phyloP scores from a whole-genome alignment of 169 alveolate genomes.

The Cryptosporidium xiaoi region DNA sequence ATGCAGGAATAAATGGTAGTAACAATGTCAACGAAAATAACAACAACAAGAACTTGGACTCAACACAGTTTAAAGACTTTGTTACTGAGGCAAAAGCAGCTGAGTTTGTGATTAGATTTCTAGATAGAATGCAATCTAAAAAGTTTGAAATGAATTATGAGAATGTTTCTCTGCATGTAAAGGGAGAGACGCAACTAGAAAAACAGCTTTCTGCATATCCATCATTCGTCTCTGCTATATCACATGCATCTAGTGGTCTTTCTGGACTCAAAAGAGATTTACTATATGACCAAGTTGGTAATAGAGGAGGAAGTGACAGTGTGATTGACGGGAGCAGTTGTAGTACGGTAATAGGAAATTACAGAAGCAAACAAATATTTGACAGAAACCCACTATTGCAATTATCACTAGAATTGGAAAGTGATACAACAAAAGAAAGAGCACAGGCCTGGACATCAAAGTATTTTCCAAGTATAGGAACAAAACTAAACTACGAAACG shows the following conservation, averaged over 20 bases:
- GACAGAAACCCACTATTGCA: slow-evolving; percentile 66
- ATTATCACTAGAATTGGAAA: slow-evolving; percentile 36
- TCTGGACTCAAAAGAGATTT: slow-evolving; percentile 32
- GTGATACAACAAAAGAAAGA: slow-evolving; percentile 5
- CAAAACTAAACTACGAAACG: slow-evolving; percentile 36
- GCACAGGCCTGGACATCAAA: slow-evolving; percentile 68
- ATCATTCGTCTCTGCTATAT: slow-evolving; percentile 42
- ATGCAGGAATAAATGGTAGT: no score
- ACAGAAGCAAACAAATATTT: slow-evolving; percentile 32
- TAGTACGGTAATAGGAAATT: slow-evolving; percentile 5
- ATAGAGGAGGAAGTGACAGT: no score
- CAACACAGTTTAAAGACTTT: slow-evolving; percentile 32
- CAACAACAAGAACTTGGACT: neutral
- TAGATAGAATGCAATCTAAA: slow-evolving; percentile 71
- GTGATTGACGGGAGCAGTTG: neutral
- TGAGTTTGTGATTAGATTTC: slow-evolving; percentile 44
- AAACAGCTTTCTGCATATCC: slow-evolving; percentile 63
- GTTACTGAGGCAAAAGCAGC: slow-evolving; percentile 73
- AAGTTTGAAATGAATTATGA: slow-evolving; percentile 69
- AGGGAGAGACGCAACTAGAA: slow-evolving; percentile 62
- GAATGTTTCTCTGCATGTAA: slow-evolving; percentile 38
- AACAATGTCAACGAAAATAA: neutral
- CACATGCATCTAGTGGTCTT: slow-evolving; percentile 34
- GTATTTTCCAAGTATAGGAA: slow-evolving; percentile 60
- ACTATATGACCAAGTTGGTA: slow-evolving; percentile 20